These are phyloP conservation scores for Corymbia citriodora DNA, from an alignment of 441 rosid genomes.

Conservation along the genomic window DNA sequence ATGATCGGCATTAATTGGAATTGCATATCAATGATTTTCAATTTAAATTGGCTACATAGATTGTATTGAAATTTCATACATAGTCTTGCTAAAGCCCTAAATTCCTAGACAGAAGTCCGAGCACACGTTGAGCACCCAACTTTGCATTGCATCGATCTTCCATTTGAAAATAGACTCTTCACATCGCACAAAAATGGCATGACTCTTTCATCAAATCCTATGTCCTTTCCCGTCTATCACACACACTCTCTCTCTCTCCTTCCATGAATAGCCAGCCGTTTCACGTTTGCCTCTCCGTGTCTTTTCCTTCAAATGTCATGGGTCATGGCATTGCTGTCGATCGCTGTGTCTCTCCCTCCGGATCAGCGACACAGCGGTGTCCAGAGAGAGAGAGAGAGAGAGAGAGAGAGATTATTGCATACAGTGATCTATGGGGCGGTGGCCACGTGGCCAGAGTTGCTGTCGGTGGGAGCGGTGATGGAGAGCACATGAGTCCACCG, in stretches of 20 bases:
- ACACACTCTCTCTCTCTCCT: neutral
- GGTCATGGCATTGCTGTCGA: neutral
- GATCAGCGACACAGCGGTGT: neutral
- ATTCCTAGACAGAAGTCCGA: neutral
- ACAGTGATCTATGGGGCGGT: neutral
- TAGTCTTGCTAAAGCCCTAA: neutral
- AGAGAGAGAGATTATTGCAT: neutral
- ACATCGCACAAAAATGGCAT: neutral
- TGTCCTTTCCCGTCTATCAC: neutral
- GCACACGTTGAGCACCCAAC: neutral
- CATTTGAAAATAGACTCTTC: neutral
- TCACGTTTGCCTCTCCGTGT: neutral
- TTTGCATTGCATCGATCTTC: neutral
- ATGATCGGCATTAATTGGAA: rapidly evolving
- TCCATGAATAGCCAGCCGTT: neutral
- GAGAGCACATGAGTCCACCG: neutral
- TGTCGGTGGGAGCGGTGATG: neutral
- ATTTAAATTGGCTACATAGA: neutral
- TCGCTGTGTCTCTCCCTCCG: neutral
- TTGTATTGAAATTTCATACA: neutral
- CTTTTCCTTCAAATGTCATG: neutral
- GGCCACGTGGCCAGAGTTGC: neutral
- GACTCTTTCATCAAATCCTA: neutral
- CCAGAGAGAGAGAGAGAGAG: neutral
- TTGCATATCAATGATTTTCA: rapidly evolving